Evolutionary conservation across 352 stramenopile species (phyloP).

Genomic region (Phytophthora sansomeana): DNA sequence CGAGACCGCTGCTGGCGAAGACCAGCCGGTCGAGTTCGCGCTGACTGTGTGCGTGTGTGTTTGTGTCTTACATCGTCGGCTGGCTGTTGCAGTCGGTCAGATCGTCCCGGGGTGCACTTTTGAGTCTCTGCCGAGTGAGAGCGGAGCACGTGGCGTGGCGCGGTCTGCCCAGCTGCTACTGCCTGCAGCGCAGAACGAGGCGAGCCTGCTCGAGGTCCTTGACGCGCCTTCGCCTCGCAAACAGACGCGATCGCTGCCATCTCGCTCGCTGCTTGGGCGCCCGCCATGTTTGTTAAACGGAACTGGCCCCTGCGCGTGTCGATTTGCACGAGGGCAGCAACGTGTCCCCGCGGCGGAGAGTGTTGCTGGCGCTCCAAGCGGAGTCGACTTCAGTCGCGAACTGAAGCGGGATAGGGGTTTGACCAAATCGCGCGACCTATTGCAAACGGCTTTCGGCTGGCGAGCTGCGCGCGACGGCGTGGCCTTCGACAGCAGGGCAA

Average conservation of each 20-base stretch:
- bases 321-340: neutral
- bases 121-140: neutral
- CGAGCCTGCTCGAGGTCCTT: no score
- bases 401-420: constrained; percentile 9
- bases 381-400: constrained; percentile 6
- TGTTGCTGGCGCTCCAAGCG: no score
- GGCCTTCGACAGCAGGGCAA: no score
- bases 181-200: neutral
- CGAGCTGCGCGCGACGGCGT: neutral
- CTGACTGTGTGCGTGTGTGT: neutral
- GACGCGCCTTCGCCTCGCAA: neutral
- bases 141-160: no score
- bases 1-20: neutral
- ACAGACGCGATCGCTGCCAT: neutral
- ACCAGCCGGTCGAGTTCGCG: neutral
- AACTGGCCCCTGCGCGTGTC: neutral
- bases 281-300: constrained; percentile 1
- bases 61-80: no score
- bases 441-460: neutral
- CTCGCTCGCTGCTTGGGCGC: neutral
- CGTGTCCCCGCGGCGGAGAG: no score
- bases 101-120: neutral
- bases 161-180: neutral
- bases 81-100: neutral
- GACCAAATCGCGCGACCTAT: constrained; percentile 2